Evolutionary conservation across 306 rosid species (phyloP), one percentile per base, ranked within the genome.

Genomic region (Astragalus membranaceus): DNA sequence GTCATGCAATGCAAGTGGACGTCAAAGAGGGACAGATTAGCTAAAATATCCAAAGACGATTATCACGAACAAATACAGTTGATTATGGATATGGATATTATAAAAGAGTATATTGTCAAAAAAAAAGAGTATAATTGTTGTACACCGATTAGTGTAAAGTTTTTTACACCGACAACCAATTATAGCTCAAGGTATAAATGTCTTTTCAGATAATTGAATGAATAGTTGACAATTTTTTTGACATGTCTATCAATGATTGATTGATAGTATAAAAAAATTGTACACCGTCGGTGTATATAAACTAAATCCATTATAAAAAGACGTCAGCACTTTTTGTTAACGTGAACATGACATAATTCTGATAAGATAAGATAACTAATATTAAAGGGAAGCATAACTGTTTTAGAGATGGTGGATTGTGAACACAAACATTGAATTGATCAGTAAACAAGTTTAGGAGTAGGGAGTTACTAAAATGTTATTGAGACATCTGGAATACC

Each of bases 1-100:
- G 56, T 39, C 58, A 68, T 71, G 61, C 56, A 33, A 39, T 63
- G 67, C 54, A 42, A 77, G 81, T 77, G 82, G 85, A 70, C 41
- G 61, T 37, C 69, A 20, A 7, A 11, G 39, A 13, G 17, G 33
- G 57, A 77, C 30, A 37, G 3, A 59, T 1, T 23, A 17, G 3
- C 42, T 56, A 36, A 69, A 50, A 63, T 69, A 20, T 35, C 30
- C 39, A 60, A 3, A 26, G 64, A 49, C 14, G 10, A 33, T 47
- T 52, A 26, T 44, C 26, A 54, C 43, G 62, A 70, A 59, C 58
- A 36, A 36, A 26, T 5, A 35, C 8, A 60, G 12, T 50, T 30
- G 23, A 53, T 39, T 73, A 51, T 65, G 16, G 36, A 64, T 6
- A 48, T n/a, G n/a, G n/a, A n/a, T 20, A 33, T 33, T 33, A 33